These are phyloP conservation scores for Phytophthora palmivora DNA, from an alignment of 352 stramenopile species.

Conservation along the genomic window DNA sequence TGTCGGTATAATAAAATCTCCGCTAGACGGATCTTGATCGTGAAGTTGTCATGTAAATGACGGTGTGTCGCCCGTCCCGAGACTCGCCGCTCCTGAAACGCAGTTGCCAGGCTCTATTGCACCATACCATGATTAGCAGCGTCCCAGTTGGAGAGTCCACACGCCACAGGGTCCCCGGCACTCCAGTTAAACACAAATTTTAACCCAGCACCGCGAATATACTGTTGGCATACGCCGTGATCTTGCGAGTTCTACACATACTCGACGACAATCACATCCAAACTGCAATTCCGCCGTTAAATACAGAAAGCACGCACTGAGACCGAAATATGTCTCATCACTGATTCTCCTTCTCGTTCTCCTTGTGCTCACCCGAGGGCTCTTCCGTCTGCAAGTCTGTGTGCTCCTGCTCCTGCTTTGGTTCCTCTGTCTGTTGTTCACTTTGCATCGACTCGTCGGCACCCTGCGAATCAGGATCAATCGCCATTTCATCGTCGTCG, in stretches of 20 bases:
- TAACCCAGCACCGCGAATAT: background rate
- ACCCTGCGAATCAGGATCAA: constrained; percentile 12
- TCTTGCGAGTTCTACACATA: constrained; percentile 3
- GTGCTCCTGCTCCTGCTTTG: constrained; percentile 16
- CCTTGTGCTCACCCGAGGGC: constrained; percentile 9
- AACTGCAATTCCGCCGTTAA: constrained; percentile 2
- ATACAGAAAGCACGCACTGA: constrained; percentile 6
- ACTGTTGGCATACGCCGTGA: background rate
- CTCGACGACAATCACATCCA: background rate
- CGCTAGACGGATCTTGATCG: too few relatives aligned
- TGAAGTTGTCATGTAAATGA: too few relatives aligned
- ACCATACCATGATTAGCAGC: too few relatives aligned
- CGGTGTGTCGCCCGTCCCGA: too few relatives aligned
- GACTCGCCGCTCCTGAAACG: too few relatives aligned
- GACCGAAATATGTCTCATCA: background rate
- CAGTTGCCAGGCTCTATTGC: too few relatives aligned
- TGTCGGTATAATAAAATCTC: too few relatives aligned
- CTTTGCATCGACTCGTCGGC: constrained; percentile 7
- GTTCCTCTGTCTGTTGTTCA: constrained; percentile 9
- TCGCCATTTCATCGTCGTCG: constrained; percentile 15
- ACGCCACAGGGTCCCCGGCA: too few relatives aligned
- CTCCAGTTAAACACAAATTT: too few relatives aligned
- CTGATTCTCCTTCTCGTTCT: constrained; percentile 7
- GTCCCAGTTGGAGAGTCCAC: too few relatives aligned
- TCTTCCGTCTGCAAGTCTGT: constrained; percentile 7